Evolutionary conservation across 352 stramenopile genomes (phyloP).

Genomic region (Globisporangium mamillatum): DNA sequence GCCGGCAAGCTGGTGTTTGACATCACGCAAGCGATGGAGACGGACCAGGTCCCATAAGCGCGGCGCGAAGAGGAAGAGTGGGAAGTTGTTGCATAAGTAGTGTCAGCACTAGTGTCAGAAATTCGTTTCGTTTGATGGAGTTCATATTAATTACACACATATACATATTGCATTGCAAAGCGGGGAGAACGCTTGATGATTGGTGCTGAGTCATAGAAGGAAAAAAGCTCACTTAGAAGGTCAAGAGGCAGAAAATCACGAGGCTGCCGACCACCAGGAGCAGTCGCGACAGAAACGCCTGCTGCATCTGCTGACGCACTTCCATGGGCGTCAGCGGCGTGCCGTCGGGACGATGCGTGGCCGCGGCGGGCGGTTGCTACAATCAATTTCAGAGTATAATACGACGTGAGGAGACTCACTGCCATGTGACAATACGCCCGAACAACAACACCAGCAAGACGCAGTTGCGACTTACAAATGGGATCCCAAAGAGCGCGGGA

Average conservation of each 20-base stretch:
- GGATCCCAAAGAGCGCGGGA: constrained; percentile 76
- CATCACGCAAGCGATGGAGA: constrained; percentile 39
- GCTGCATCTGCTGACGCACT: constrained; percentile 60
- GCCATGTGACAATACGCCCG: no score
- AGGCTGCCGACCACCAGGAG: constrained; percentile 69
- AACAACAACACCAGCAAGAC: not conserved
- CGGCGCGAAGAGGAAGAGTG: not conserved
- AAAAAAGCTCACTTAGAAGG: constrained; percentile 36
- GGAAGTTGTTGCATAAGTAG: not conserved
- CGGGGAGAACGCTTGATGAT: not conserved
- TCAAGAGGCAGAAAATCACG: constrained; percentile 68
- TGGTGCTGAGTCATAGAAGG: not conserved
- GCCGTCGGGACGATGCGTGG: constrained; percentile 41
- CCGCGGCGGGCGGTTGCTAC: constrained; percentile 35
- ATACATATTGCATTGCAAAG: not conserved
- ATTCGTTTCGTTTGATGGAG: not conserved
- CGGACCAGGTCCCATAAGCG: constrained; percentile 14
- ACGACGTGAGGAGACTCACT: no score
- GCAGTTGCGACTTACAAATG: constrained; percentile 27
- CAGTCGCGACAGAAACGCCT: constrained; percentile 69
- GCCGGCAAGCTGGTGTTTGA: constrained; percentile 51
- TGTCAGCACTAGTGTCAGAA: not conserved
- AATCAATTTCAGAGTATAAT: no score
- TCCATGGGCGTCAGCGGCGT: constrained; percentile 51
- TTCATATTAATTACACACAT: not conserved